These are phyloP conservation scores for Phytophthora ohioensis DNA, from an alignment of 352 stramenopile genomes.

Conservation along the genomic window DNA sequence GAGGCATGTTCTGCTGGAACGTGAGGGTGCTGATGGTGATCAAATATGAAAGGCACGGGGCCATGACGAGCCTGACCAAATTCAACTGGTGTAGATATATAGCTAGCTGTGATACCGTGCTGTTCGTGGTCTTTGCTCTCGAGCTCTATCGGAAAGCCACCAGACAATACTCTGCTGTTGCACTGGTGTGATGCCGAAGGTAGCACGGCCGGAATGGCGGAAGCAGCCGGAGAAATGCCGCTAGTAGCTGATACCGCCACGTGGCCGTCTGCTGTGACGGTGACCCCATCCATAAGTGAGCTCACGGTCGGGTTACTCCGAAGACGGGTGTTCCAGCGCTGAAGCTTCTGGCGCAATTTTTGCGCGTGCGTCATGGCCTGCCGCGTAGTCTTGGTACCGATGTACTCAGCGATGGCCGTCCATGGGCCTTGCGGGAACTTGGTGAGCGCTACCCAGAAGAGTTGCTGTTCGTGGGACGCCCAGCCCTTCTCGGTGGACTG, in stretches of 20 bases:
- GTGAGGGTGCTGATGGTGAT: slow-evolving; percentile 1
- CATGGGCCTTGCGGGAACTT: slow-evolving; percentile 59
- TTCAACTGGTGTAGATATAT: neutral
- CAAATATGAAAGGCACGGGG: slow-evolving; percentile 4
- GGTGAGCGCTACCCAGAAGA: slow-evolving; percentile 48
- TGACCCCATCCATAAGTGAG: slow-evolving; percentile 37
- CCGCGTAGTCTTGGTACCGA: slow-evolving; percentile 61
- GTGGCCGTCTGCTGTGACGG: slow-evolving; percentile 12
- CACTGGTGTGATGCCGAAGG: neutral
- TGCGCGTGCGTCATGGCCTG: slow-evolving; percentile 70
- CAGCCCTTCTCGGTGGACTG: slow-evolving; percentile 42
- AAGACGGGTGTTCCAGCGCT: slow-evolving; percentile 46
- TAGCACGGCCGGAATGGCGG: neutral
- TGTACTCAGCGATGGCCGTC: slow-evolving; percentile 59
- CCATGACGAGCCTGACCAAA: neutral
- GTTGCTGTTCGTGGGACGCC: slow-evolving; percentile 40
- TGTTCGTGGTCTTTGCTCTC: slow-evolving; percentile 2
- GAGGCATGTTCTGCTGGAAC: neutral
- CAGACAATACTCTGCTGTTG: neutral
- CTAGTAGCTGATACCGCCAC: slow-evolving; percentile 8
- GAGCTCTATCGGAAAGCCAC: neutral
- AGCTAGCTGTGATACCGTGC: neutral
- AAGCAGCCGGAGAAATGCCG: slow-evolving; percentile 5
- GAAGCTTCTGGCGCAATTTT: slow-evolving; percentile 65
- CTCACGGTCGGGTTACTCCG: slow-evolving; percentile 34